phyloP scores from a whole-genome alignment of 495 filamentous ascomycete species.

The Margaritispora aquatica region DNA sequence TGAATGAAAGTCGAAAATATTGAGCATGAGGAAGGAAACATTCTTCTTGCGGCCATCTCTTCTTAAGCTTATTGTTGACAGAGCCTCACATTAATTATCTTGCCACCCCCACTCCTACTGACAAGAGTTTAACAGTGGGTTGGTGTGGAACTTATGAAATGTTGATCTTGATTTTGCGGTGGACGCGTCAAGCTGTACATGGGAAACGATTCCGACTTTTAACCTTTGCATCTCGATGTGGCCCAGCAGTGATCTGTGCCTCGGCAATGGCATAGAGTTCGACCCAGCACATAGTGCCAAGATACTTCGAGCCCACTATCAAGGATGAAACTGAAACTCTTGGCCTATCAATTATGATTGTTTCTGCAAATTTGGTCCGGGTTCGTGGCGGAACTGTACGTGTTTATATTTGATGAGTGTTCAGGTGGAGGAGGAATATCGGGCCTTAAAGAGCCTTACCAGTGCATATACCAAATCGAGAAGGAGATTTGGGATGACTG shows the following conservation, averaged over 20 bases:
- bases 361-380: not conserved
- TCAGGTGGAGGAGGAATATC: too few species aligned
- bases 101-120: not conserved
- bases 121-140: not conserved
- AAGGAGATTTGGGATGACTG: too few species aligned
- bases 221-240: not conserved
- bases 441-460: too few species aligned
- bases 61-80: not conserved
- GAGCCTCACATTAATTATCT: not conserved
- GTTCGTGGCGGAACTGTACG: too few species aligned
- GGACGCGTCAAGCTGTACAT: not conserved
- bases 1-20: not conserved
- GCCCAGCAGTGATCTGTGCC: not conserved
- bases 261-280: not conserved
- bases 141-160: not conserved
- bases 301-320: too few species aligned
- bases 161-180: not conserved
- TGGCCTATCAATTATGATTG: not conserved
- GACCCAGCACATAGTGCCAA: not conserved
- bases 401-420: too few species aligned
- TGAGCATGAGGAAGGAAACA: not conserved
- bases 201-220: not conserved
- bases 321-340: not conserved
- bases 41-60: not conserved
- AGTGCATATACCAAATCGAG: too few species aligned